Evolutionary conservation across 805 yeast species (phyloP).

Genomic region (Tetrapisispora nanseiensis): DNA sequence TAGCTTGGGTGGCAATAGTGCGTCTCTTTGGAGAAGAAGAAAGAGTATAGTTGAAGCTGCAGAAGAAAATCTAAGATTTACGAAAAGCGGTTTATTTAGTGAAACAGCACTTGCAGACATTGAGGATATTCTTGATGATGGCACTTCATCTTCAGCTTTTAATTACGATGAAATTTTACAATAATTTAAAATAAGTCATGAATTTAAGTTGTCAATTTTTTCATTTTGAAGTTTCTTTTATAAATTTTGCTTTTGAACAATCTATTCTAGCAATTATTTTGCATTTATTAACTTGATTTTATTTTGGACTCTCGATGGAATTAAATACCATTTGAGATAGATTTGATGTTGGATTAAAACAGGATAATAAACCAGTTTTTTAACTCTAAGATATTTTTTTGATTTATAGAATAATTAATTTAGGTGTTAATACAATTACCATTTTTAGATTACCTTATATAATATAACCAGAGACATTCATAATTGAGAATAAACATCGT

Average conservation of each 20-base stretch:
- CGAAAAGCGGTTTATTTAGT: conserved; percentile 67
- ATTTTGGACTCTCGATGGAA: background rate
- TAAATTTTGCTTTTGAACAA: too few species aligned
- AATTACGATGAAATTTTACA: conserved; percentile 23
- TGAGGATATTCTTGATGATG: conserved; percentile 40
- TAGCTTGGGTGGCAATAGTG: conserved; percentile 15
- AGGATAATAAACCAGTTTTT: too few species aligned
- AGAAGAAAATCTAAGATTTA: conserved; percentile 63
- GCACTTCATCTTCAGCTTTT: conserved; percentile 11
- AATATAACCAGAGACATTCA: background rate
- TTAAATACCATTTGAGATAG: background rate
- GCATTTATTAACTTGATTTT: background rate
- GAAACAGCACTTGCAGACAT: conserved; percentile 67
- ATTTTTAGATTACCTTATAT: background rate
- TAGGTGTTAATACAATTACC: background rate
- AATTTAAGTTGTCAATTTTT: too few species aligned
- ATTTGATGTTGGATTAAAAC: background rate
- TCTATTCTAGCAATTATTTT: too few species aligned
- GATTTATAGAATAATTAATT: background rate
- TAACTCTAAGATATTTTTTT: too few species aligned
- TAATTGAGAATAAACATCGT: background rate
- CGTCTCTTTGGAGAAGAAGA: conserved; percentile 39
- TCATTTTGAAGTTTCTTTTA: too few species aligned
- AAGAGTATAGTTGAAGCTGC: conserved; percentile 68
- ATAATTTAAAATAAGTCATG: conserved; percentile 5